phyloP scores from a whole-genome alignment of 1,284 basidiomycete genomes.

The Naganishia liquefaciens region DNA sequence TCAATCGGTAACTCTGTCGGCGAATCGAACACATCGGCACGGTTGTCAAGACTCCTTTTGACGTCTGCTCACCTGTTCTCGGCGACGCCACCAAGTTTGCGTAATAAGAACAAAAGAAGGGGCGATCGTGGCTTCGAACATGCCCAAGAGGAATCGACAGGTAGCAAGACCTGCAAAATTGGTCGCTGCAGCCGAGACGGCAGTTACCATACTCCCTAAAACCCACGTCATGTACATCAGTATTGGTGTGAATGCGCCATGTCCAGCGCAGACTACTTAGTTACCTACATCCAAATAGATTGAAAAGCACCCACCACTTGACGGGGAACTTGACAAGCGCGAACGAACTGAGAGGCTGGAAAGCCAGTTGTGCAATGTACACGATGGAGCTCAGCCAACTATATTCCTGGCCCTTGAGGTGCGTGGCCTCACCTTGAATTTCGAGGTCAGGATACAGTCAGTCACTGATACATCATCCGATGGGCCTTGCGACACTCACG shows the following conservation, averaged over 20 bases:
- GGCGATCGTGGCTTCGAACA: conserved; percentile 44
- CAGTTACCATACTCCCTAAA: conserved; percentile 45
- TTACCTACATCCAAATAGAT: conserved; percentile 30
- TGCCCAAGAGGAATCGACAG: conserved; percentile 41
- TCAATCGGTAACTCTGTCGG: conserved; percentile 47
- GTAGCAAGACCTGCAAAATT: conserved; percentile 39
- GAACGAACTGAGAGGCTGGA: conserved; percentile 46
- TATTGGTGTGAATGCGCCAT: no score
- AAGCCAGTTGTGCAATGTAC: conserved; percentile 47
- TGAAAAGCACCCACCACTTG: conserved; percentile 47
- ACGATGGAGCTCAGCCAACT: conserved; percentile 44
- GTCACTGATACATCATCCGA: no score
- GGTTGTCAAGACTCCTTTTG: background rate
- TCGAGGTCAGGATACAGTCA: no score
- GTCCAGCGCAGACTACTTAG: no score
- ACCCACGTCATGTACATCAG: background rate
- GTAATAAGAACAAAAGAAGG: conserved; percentile 41
- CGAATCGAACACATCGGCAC: background rate
- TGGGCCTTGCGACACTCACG: background rate
- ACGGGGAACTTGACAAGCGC: conserved; percentile 45
- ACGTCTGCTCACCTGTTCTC: conserved; percentile 35
- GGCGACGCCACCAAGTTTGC: conserved; percentile 48
- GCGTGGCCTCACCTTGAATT: conserved; percentile 29
- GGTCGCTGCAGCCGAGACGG: conserved; percentile 41
- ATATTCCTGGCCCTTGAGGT: conserved; percentile 40